Evolutionary conservation across 768 basidiomycete species (phyloP).

Genomic region (Lanmaoa rubissima): DNA sequence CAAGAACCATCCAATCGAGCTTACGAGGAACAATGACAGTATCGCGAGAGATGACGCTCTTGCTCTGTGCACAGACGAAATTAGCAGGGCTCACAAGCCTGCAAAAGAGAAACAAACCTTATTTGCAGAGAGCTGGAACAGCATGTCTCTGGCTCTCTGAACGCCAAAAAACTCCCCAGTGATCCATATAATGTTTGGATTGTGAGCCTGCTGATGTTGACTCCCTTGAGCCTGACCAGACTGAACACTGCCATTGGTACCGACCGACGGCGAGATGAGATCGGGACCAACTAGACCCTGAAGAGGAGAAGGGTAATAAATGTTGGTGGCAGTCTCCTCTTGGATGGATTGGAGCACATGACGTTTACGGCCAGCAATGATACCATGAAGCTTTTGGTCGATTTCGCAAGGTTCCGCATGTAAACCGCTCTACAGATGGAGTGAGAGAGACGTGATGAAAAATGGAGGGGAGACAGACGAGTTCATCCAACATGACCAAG

Average conservation of each 20-base stretch:
- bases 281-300: constrained; percentile 82
- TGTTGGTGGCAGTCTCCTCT: constrained; percentile 96
- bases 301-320: constrained; percentile 89
- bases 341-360: constrained; percentile 86
- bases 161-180: constrained; percentile 98
- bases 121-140: constrained; percentile 80
- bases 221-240: constrained; percentile 18
- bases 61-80: constrained; percentile 52
- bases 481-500: constrained; percentile 91
- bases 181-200: constrained; percentile 85
- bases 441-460: neutral
- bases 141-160: constrained; percentile 92
- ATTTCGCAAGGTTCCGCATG: constrained; percentile 92
- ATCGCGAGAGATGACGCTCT: constrained; percentile 86
- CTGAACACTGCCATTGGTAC: constrained; percentile 34
- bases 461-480: constrained; percentile 53
- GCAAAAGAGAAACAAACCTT: constrained; percentile 52
- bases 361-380: constrained; percentile 89
- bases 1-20: constrained; percentile 98
- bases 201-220: constrained; percentile 43
- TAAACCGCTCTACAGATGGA: constrained; percentile 66
- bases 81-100: neutral
- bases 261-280: constrained; percentile 40
- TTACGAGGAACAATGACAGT: constrained; percentile 94
- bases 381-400: constrained; percentile 90